Percentiles rank a stretch among this genome's conserved stretches.
phyloP scores from a whole-genome alignment of 192 early-diverging fungal genomes.

The Coemansia sp. region DNA sequence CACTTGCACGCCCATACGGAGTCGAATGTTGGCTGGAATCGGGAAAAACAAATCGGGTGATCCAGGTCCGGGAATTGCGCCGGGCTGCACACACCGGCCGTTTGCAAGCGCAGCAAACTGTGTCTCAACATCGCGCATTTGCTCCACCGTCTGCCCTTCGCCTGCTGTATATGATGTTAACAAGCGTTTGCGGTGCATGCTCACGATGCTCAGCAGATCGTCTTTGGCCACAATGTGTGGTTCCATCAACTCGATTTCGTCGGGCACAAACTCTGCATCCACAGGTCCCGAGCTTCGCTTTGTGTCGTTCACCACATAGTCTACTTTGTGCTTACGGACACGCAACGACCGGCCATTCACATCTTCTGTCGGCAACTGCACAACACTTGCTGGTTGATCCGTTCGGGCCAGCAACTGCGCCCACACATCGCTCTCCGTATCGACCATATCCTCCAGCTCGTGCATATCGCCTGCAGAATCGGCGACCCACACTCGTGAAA shows the following conservation, averaged over 20 bases:
- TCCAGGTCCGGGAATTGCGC: not conserved
- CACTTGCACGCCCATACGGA: slow-evolving; percentile 2
- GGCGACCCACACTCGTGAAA: slow-evolving; percentile 36
- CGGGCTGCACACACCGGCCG: not conserved
- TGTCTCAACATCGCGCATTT: not conserved
- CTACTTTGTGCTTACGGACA: slow-evolving; percentile 33
- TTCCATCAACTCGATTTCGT: not conserved
- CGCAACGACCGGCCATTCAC: slow-evolving; percentile 28
- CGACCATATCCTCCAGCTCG: not conserved
- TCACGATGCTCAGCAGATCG: not conserved
- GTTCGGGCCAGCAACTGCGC: slow-evolving; percentile 9
- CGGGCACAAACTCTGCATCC: slow-evolving; percentile 13
- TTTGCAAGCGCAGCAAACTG: not conserved
- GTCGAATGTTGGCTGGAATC: slow-evolving; percentile 24
- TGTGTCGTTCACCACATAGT: slow-evolving; percentile 14
- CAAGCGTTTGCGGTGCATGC: not conserved
- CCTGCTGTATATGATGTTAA: not conserved
- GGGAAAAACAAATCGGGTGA: slow-evolving; percentile 26
- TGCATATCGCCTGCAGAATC: not conserved
- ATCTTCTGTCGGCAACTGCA: slow-evolving; percentile 5
- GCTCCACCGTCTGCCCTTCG: not conserved
- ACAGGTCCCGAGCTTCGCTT: not conserved
- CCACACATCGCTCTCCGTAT: slow-evolving; percentile 6
- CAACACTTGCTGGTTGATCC: not conserved
- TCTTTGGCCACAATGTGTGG: not conserved